Conservation (phyloP, 2,329 filamentous ascomycete genomes). For the Diaporthe humulicola region DNA sequence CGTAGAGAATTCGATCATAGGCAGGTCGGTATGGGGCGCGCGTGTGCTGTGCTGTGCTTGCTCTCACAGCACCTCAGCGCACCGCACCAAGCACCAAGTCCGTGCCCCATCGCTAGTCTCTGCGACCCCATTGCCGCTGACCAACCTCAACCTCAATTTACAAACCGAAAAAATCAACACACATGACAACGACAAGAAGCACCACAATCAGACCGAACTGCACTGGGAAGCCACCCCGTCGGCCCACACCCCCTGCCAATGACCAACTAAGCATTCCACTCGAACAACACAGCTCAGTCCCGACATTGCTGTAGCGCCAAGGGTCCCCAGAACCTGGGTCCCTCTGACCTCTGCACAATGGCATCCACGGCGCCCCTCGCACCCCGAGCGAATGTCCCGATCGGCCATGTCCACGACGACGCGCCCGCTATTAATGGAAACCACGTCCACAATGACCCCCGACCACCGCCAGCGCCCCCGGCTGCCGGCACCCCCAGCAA, state of each 20-base stretch:
- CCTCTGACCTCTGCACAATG: constrained; percentile 34
- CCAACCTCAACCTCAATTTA: constrained; percentile 33
- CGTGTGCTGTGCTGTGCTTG: constrained; percentile 3
- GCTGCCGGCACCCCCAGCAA: constrained; percentile 71
- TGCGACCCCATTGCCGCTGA: constrained; percentile 28
- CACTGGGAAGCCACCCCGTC: constrained; percentile 25
- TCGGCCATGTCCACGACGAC: constrained; percentile 44
- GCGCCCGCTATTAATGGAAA: constrained; percentile 50
- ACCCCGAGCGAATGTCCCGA: constrained; percentile 34
- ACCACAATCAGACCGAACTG: constrained; percentile 23
- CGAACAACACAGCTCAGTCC: constrained; percentile 29
- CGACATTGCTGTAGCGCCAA: constrained; percentile 29
- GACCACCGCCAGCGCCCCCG: constrained; percentile 59
- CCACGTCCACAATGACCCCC: constrained; percentile 53
- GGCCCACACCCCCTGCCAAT: constrained; percentile 35
- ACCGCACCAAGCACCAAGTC: constrained; percentile 11
- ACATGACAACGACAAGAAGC: constrained; percentile 27
- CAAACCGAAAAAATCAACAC: constrained; percentile 26
- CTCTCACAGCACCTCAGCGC: neutral
- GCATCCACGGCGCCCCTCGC: constrained; percentile 36
- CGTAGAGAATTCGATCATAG: constrained; percentile 29
- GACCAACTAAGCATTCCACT: constrained; percentile 23
- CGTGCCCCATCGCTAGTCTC: constrained; percentile 32
- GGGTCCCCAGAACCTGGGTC: neutral
- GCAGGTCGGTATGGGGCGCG: neutral